These are phyloP conservation scores for Pinus taeda DNA, from an alignment of 75 land plant genomes.

Conservation along the genomic window DNA sequence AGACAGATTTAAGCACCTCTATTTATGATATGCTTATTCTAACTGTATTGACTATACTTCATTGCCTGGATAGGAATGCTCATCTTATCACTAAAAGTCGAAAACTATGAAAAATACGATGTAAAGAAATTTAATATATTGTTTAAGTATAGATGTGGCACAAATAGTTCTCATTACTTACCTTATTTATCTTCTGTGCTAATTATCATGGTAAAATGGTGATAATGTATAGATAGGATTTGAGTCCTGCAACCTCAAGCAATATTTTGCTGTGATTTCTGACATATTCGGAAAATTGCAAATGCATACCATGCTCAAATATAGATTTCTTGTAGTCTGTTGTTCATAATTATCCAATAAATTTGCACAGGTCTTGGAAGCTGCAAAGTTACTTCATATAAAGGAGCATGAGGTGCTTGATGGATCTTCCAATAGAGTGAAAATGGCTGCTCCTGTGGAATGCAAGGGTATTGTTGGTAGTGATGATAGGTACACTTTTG, in stretches of 20 bases:
- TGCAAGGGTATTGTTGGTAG: constrained; percentile 99
- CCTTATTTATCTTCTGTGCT: background rate
- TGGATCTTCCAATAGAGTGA: constrained; percentile 76
- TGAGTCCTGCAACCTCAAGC: background rate
- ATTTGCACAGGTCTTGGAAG: constrained; percentile 71
- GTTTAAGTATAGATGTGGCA: background rate
- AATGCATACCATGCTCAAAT: background rate
- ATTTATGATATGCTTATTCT: too few relatives aligned
- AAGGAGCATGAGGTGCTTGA: constrained; percentile 91
- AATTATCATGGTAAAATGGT: too few relatives aligned
- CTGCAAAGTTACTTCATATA: constrained; percentile 86
- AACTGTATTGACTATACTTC: too few relatives aligned
- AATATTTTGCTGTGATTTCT: background rate
- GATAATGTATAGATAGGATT: background rate
- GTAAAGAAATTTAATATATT: background rate
- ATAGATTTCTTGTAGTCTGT: background rate
- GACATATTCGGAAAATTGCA: background rate
- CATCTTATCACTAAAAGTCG: too few relatives aligned
- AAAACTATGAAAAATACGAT: too few relatives aligned
- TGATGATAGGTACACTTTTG: constrained; percentile 80
- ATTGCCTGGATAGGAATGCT: too few relatives aligned
- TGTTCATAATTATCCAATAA: background rate
- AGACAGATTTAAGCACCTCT: too few relatives aligned
- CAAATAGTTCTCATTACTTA: background rate
- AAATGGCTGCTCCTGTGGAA: constrained; percentile 97